Base-by-base conservation (phyloP, 2,329 filamentous ascomycete species). In the Diplocarpon mali region DNA sequence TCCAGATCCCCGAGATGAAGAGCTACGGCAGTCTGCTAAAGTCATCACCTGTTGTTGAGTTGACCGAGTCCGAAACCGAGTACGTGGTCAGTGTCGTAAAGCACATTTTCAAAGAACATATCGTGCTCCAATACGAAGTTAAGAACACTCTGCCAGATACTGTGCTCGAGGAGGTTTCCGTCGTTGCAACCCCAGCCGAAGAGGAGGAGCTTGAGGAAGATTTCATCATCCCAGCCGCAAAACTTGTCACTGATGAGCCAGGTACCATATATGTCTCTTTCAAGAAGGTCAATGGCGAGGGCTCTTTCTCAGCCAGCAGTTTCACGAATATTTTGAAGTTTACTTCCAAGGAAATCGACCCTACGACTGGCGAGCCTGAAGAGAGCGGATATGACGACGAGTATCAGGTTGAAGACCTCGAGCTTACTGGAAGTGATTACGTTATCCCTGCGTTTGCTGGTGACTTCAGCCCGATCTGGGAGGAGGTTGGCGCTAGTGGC, bases 301-400 rank as follows among this genome's bases (percentile, higher is more conserved):
- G 70, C 35, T 76, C 82, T n/a, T 82, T 93, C 64, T 80, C 88
- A 4, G 72, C 84, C 16, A 80, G 83, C 42, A 84, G 78, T 35
- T 94, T 98, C 66, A 87, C 85, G 54, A 98, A 96, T 66, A 71
- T 86, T 32, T 82, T 98, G 62, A 95, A 92, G 67, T 98, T 98
- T 64, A 95, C 88, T 14, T 92, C 83, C 71, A 96, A 95, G 69
- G 92, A 98, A 67, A 92, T 98, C 54, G 92, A 98, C 59, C 92
- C 92, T 5, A 84, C 84, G 20, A 95, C 86, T n/a, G 78, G 80
- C 53, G 88, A 95, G 66, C 85, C 90, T 0, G 92, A 98, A 64
- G 88, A 94, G 13, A 75, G 69, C 38, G 92, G 92, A 37, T 96
- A 96, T 64, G 90, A 96, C 42, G 92, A 98, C 60, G 92, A 98